These are phyloP conservation scores for Nitzschia sp. DNA, from an alignment of 108 stramenopile species.

Conservation along the genomic window DNA sequence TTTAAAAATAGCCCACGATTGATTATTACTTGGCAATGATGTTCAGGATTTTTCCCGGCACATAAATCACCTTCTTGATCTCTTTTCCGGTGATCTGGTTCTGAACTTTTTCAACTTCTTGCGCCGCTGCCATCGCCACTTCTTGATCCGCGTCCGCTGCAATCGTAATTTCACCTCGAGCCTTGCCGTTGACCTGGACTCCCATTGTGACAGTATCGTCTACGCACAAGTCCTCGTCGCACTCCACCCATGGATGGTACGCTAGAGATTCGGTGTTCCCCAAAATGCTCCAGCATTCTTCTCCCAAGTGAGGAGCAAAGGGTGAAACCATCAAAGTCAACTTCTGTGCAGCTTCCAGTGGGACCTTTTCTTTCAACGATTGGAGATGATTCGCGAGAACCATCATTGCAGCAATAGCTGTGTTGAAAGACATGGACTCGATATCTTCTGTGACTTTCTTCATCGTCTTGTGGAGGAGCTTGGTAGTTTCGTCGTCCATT, in stretches of 20 bases:
- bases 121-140: conserved; percentile 75
- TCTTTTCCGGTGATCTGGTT: conserved; percentile 88
- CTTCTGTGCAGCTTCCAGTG: conserved; percentile 80
- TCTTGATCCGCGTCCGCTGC: conserved; percentile 86
- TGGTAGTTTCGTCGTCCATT: conserved; percentile 83
- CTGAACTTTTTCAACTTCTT: conserved; percentile 65
- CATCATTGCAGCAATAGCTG: conserved; percentile 98
- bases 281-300: conserved; percentile 96
- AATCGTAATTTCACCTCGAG: conserved; percentile 88
- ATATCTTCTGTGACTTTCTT: conserved; percentile 97
- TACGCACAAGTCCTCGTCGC: conserved; percentile 84
- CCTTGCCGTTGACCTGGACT: conserved; percentile 98
- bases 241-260: conserved; percentile 93
- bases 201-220: conserved; percentile 88
- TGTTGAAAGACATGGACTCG: conserved; percentile 95
- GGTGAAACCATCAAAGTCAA: conserved; percentile 94
- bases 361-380: conserved; percentile 73
- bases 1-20: too few relatives aligned
- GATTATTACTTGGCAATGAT: conserved; percentile 93
- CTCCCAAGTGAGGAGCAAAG: conserved; percentile 96
- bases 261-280: conserved; percentile 84
- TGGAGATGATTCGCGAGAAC: conserved; percentile 92
- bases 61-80: conserved; percentile 96
- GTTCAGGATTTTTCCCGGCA: conserved; percentile 94
- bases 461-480: conserved; percentile 94